Conservation (phyloP, 768 basidiomycete genomes). For the Tulasnella sp. region DNA sequence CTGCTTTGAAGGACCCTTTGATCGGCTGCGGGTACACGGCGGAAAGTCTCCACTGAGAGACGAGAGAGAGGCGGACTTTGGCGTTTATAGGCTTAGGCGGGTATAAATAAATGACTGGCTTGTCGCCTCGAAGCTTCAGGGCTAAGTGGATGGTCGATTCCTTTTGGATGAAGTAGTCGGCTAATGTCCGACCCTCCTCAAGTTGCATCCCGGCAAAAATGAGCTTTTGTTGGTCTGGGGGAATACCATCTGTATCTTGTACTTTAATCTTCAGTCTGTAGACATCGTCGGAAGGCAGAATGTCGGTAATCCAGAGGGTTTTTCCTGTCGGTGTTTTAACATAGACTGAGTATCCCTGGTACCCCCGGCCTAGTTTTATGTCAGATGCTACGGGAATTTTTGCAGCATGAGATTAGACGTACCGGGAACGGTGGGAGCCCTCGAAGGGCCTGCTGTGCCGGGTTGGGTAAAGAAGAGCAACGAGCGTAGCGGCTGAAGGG, state of each 20-base stretch:
- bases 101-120: not conserved
- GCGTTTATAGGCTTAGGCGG: slow-evolving; percentile 31
- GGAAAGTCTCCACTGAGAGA: slow-evolving; percentile 40
- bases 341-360: not conserved
- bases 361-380: not conserved
- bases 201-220: not conserved
- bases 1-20: not conserved
- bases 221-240: not conserved
- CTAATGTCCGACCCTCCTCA: not conserved
- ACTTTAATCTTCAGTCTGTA: not conserved
- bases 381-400: not conserved
- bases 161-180: not conserved
- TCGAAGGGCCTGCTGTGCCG: no score
- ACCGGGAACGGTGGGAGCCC: not conserved
- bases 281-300: not conserved
- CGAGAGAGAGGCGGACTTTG: slow-evolving; percentile 38
- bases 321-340: not conserved
- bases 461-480: no score
- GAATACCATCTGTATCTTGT: not conserved
- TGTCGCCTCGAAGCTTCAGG: not conserved
- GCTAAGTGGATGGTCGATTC: not conserved
- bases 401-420: not conserved
- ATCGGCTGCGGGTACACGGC: slow-evolving; percentile 37
- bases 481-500: not conserved
- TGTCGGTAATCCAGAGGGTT: not conserved